Evolutionary conservation across 768 basidiomycete species (phyloP), one percentile per base, ranked within the genome.

Genomic region (Mycena filopes): DNA sequence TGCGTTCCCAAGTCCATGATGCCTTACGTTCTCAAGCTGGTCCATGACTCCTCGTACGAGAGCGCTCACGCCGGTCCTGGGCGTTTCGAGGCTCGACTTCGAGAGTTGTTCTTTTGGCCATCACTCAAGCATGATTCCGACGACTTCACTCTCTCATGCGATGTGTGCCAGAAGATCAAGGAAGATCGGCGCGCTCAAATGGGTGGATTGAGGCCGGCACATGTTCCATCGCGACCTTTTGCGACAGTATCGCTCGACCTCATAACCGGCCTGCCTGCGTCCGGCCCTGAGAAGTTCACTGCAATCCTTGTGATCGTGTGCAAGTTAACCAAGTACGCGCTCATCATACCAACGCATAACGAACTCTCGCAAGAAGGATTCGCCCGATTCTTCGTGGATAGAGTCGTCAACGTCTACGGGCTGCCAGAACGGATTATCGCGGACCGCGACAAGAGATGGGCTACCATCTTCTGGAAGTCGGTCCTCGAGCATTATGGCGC

Each of bases 261-360:
- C 1, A 61, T 61, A 2, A 61, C 42, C 0, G 60, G 60, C 1
- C 25, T 61, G 3, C 60, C 50, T 0, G 41, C 60, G 0, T 76
- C 76, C 0, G 33, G 51, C 1, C 60, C 65, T 16, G 48, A 72
- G 3, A 72, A 70, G 1, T 75, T 47, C 60, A 67, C 72, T n/a
- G 71, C 68, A 3, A 53, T 73, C 0, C 55, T 73, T 31, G 72
- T 75, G 0, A 48, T 81, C 0, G 75, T 80, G 0, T 72, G 78
- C 61, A 68, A 76, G 2, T 65, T 79, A 28, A 74, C 76, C 20
- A 82, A 82, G 56, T 70, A 69, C 66, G 76, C 70, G 0, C 69
- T 77, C 41, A 80, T 82, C 60, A 70, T 81, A 20, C 77, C 79
- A 4, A 59, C 71, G 1, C 36, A 55, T 25, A 28, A 42, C 11